Evolutionary conservation across 2,329 filamentous ascomycete species (phyloP), one percentile per base, ranked within the genome.

Genomic region (Cadophora sp.): DNA sequence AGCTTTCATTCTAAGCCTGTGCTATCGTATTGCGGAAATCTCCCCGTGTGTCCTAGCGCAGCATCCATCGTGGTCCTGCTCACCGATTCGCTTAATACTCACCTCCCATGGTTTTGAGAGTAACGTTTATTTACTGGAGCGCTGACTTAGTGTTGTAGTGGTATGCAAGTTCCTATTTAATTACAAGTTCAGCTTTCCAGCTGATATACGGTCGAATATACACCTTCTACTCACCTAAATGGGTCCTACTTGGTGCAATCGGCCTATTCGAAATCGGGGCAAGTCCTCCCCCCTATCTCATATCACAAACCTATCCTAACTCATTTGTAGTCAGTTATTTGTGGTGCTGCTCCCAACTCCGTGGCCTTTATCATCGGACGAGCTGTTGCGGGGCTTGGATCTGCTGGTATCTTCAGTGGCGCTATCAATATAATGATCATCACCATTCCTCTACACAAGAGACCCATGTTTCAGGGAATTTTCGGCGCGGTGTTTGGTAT

Each of bases 91-190:
- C n/a, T 20, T 20, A 48, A 48, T 20, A 8, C 3, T 20, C 7
- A 22, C 20, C 8, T 45, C 6, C 43, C 43, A 18, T 45, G n/a
- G n/a, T 2, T 39, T 39, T 39, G 8, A 39, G 36, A 8, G 36
- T 2, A 39, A 48, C 6, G 3, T 48, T 48, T 11, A n/a, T 20
- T 48, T n/a, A 16, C 16, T 13, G 22, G 16, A 13, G 24, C 14
- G 55, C 55, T 58, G 36, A 58, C 11, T 16, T 14, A n/a, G 13
- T 9, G 4, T 18, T 43, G 27, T n/a, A 50, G 60, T 83, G 82
- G 81, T 83, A 83, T 65, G 80, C 78, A 1, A 77, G 76, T 65
- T 74, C 79, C 11, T 80, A 80, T 66, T 67, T 80, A 56, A 73
- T 81, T 59, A 79, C 79, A 50, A 70, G 74, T 36, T 73, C 69